Conservation (phyloP, 1,284 basidiomycete species). For the Inonotus hispidus region DNA sequence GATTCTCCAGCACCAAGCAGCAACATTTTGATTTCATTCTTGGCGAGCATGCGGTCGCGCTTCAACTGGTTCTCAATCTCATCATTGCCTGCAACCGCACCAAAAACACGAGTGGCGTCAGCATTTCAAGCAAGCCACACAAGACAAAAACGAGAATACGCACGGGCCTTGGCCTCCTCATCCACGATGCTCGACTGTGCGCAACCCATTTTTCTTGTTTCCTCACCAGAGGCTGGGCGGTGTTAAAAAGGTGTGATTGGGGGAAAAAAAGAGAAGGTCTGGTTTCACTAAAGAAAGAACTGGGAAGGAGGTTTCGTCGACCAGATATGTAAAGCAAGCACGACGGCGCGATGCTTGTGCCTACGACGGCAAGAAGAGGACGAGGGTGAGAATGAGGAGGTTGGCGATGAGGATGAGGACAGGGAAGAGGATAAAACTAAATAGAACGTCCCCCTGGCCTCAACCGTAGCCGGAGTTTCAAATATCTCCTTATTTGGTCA, state of each 20-base stretch:
- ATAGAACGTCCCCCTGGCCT: no score
- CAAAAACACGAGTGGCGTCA: slow-evolving; percentile 3
- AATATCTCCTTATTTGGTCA: neutral
- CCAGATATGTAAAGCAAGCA: neutral
- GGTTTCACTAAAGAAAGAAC: slow-evolving; percentile 16
- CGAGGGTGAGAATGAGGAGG: slow-evolving; percentile 8
- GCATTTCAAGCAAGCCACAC: slow-evolving; percentile 5
- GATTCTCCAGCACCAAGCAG: slow-evolving; percentile 91
- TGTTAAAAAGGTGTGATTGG: slow-evolving; percentile 13
- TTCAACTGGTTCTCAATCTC: slow-evolving; percentile 96
- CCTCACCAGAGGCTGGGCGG: slow-evolving; percentile 3
- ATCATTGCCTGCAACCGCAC: slow-evolving; percentile 65
- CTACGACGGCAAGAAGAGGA: neutral
- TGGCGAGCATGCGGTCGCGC: slow-evolving; percentile 84
- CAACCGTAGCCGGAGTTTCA: neutral
- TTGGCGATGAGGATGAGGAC: slow-evolving; percentile 7
- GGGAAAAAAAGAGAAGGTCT: slow-evolving; percentile 22
- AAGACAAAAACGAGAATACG: slow-evolving; percentile 32
- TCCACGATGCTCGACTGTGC: slow-evolving; percentile 66
- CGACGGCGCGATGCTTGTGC: slow-evolving; percentile 1
- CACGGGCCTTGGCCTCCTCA: slow-evolving; percentile 78
- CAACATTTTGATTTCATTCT: slow-evolving; percentile 95
- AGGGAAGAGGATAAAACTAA: no score
- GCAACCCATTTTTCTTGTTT: slow-evolving; percentile 55
- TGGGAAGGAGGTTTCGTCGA: slow-evolving; percentile 1